Conservation (phyloP, 1,139 yeast species). For the Sugiyamaella pinicola region DNA sequence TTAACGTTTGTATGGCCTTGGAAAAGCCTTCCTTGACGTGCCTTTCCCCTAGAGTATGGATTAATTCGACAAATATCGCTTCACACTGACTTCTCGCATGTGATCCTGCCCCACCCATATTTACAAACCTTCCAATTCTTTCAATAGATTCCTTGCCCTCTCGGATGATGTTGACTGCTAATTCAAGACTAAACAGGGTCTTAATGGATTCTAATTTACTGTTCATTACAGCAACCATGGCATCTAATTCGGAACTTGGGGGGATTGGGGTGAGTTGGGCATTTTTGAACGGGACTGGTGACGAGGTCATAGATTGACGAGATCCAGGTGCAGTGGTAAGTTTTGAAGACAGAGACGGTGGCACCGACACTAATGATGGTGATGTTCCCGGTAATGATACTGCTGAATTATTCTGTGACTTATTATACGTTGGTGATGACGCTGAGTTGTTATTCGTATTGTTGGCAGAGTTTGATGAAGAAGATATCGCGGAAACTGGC, state of each 20-base stretch:
- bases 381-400: constrained; percentile 2
- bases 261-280: constrained; percentile 20
- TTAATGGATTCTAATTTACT: constrained; percentile 46
- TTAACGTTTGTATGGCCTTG: constrained; percentile 70
- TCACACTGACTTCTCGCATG: constrained; percentile 47
- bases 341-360: constrained; percentile 6
- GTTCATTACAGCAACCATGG: constrained; percentile 49
- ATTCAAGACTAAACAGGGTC: constrained; percentile 47
- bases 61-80: constrained; percentile 65
- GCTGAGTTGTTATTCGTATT: constrained; percentile 12
- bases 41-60: constrained; percentile 64
- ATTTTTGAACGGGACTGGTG: constrained; percentile 15
- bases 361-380: too few relatives aligned
- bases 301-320: constrained; percentile 20
- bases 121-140: constrained; percentile 41
- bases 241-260: constrained; percentile 50
- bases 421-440: constrained; percentile 2
- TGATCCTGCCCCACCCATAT: constrained; percentile 35
- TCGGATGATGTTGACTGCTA: constrained; percentile 46
- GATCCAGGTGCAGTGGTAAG: constrained; percentile 2
- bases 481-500: constrained; percentile 41
- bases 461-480: constrained; percentile 8
- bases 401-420: constrained; percentile 21
- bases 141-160: constrained; percentile 45
- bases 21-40: constrained; percentile 84